These are phyloP conservation scores for Pseudogymnoascus sp. DNA, from an alignment of 2,329 filamentous ascomycete genomes.

Conservation along the genomic window DNA sequence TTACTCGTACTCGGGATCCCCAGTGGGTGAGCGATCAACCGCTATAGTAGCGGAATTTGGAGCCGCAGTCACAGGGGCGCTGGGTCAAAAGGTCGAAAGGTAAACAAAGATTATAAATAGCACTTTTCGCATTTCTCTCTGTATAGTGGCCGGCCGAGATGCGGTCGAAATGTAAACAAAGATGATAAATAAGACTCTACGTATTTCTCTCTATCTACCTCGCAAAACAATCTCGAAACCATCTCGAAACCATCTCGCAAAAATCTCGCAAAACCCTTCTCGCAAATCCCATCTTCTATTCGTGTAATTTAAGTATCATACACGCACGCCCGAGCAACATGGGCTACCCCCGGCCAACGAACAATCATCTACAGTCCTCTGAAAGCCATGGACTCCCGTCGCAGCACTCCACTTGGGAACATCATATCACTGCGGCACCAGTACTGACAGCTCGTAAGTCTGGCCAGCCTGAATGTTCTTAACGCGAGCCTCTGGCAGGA, in stretches of 20 bases:
- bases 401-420: not conserved
- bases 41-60: not conserved
- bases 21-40: not conserved
- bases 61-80: not conserved
- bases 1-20: not conserved
- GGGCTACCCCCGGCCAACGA: not conserved
- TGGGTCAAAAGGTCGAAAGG: not conserved
- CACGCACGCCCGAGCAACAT: not conserved
- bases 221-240: not conserved
- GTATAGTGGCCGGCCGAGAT: not conserved
- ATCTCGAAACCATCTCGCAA: not conserved
- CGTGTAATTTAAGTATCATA: not conserved
- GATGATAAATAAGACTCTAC: not conserved
- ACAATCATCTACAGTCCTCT: not conserved
- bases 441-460: conserved; percentile 38
- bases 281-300: not conserved
- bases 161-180: not conserved
- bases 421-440: conserved; percentile 19
- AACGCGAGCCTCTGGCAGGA: conserved; percentile 34
- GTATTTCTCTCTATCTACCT: not conserved
- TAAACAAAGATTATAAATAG: not conserved
- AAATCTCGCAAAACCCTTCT: not conserved
- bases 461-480: conserved; percentile 34
- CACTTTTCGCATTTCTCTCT: not conserved
- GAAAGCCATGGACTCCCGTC: not conserved